phyloP scores from a whole-genome alignment of 768 basidiomycete species.

The Cantharellus anzutake region DNA sequence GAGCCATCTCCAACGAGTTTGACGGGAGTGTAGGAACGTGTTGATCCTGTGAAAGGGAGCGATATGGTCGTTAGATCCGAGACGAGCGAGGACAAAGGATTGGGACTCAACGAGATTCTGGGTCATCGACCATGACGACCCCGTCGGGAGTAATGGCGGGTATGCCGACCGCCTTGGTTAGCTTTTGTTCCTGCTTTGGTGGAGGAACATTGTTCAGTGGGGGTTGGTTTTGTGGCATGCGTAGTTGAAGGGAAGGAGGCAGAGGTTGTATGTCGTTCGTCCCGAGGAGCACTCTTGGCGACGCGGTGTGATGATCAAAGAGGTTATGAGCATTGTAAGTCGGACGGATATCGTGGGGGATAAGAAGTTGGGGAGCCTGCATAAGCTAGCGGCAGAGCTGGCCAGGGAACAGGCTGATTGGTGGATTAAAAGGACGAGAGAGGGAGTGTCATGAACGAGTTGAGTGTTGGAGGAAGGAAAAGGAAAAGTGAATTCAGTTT shows the following conservation, averaged over 20 bases:
- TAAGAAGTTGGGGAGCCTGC: neutral
- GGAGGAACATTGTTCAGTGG: neutral
- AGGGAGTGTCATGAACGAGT: too few relatives aligned
- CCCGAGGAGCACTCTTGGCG: neutral
- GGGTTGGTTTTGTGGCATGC: slow-evolving; percentile 2
- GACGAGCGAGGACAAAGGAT: slow-evolving; percentile 8
- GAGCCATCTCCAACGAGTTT: slow-evolving; percentile 97
- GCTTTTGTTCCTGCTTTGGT: slow-evolving; percentile 26
- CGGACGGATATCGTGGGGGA: neutral
- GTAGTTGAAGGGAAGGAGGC: neutral
- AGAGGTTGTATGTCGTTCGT: neutral
- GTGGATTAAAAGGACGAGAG: too few relatives aligned
- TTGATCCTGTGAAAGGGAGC: slow-evolving; percentile 34
- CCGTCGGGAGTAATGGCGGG: slow-evolving; percentile 58
- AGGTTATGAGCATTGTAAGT: neutral
- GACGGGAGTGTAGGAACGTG: slow-evolving; percentile 81
- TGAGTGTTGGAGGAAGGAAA: too few relatives aligned
- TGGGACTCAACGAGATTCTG: slow-evolving; percentile 42
- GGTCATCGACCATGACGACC: slow-evolving; percentile 51
- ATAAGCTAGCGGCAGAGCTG: neutral
- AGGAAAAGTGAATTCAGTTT: too few relatives aligned
- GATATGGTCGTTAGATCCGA: slow-evolving; percentile 1
- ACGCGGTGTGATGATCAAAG: neutral
- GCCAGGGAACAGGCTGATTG: too few relatives aligned
- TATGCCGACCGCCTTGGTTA: slow-evolving; percentile 48